These are phyloP conservation scores for Nakazawaea ishiwadae DNA, from an alignment of 805 yeast genomes.

Conservation along the genomic window DNA sequence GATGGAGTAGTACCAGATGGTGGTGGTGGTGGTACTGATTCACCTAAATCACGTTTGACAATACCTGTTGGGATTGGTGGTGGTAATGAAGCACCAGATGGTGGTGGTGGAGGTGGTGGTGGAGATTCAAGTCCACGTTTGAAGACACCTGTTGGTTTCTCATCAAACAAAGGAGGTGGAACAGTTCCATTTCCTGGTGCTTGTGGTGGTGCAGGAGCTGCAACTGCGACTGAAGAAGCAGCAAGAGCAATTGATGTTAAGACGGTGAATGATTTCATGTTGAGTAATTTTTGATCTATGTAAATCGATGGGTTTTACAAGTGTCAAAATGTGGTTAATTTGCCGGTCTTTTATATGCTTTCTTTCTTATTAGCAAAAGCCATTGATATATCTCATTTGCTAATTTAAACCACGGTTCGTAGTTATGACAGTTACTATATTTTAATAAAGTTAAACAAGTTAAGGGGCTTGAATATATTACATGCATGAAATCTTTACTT, in stretches of 20 bases:
- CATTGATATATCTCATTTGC: no score
- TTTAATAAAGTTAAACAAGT: no score
- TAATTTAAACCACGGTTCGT: no score
- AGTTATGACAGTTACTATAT: no score
- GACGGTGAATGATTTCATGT: slow-evolving; percentile 1
- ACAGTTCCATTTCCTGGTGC: no score
- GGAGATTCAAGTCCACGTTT: not conserved
- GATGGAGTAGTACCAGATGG: not conserved
- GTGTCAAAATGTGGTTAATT: not conserved
- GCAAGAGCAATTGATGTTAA: not conserved
- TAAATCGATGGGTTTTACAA: not conserved
- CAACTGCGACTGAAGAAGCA: not conserved
- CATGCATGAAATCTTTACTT: no score
- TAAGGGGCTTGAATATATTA: no score
- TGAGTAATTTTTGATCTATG: not conserved
- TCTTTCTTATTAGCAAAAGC: no score
- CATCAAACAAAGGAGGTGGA: no score
- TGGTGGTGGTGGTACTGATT: not conserved
- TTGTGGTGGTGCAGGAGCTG: not conserved
- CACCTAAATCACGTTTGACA: not conserved
- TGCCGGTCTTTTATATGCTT: not conserved
- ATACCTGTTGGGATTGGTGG: not conserved
- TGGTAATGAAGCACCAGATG: no score
- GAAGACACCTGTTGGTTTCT: no score
- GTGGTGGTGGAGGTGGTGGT: not conserved